phyloP scores from a whole-genome alignment of 208 protist genomes.

The Polymyxa betae region DNA sequence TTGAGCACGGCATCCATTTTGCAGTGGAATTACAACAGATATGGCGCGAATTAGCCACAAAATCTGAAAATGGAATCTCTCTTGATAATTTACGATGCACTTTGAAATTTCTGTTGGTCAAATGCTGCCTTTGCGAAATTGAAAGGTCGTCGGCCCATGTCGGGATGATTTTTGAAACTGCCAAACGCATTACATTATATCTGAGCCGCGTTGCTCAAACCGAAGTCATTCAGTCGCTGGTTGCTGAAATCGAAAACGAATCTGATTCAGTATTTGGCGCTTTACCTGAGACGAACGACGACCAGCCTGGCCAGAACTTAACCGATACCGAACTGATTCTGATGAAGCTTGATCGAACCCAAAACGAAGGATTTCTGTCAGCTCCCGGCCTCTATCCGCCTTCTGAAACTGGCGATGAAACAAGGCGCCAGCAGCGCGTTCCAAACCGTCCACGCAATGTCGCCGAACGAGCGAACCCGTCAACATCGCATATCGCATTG shows the following conservation, averaged over 20 bases:
- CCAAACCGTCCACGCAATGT: neutral
- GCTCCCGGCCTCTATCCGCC: neutral
- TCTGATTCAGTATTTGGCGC: neutral
- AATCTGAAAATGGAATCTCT: neutral
- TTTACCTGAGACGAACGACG: neutral
- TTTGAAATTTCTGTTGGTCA: neutral
- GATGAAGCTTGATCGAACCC: neutral
- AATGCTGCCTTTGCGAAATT: constrained; percentile 24
- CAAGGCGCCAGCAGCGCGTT: neutral
- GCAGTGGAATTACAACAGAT: neutral
- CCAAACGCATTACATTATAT: constrained; percentile 37
- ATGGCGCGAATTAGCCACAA: constrained; percentile 15
- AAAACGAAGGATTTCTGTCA: neutral
- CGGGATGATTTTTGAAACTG: neutral
- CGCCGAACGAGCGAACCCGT: neutral
- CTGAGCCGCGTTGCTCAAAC: neutral
- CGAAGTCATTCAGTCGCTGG: neutral
- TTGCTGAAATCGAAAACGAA: constrained; percentile 35
- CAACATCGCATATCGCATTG: neutral
- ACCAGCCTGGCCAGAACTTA: neutral
- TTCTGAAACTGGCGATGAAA: neutral
- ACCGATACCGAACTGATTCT: neutral
- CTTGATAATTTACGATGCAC: constrained; percentile 15
- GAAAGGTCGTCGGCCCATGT: neutral
- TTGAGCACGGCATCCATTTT: neutral